These are phyloP conservation scores for Fusarium ambrosium DNA, from an alignment of 2,329 filamentous ascomycete genomes.

Conservation along the genomic window DNA sequence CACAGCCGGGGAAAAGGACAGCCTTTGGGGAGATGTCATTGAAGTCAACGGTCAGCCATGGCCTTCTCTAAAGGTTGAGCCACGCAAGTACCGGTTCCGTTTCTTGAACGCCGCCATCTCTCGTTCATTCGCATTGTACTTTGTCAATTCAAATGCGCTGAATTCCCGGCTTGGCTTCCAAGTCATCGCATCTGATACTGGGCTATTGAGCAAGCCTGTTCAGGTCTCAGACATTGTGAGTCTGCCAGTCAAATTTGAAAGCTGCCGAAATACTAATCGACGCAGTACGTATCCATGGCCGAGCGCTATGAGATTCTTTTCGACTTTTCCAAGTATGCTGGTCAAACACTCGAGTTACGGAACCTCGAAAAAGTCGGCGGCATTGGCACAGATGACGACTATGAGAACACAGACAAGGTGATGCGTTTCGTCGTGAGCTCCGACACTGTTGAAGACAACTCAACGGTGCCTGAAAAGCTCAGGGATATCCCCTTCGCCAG, in stretches of 20 bases:
- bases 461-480: constrained; percentile 52
- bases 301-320: constrained; percentile 71
- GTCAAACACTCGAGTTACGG: constrained; percentile 61
- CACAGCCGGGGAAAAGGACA: constrained; percentile 58
- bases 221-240: constrained; percentile 52
- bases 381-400: constrained; percentile 62
- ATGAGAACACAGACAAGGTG: constrained; percentile 63
- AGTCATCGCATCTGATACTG: constrained; percentile 67
- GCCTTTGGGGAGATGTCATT: constrained; percentile 69
- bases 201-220: constrained; percentile 63
- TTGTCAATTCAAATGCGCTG: constrained; percentile 52
- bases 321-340: constrained; percentile 64
- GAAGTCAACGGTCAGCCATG: constrained; percentile 72
- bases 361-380: constrained; percentile 44
- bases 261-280: neutral
- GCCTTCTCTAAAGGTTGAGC: constrained; percentile 70
- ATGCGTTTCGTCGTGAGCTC: constrained; percentile 66
- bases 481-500: constrained; percentile 56
- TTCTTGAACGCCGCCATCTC: constrained; percentile 65
- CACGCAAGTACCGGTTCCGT: constrained; percentile 71
- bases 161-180: constrained; percentile 58
- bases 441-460: constrained; percentile 52
- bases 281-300: constrained; percentile 62
- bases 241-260: neutral
- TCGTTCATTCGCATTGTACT: constrained; percentile 63